Evolutionary conservation across 2,329 filamentous ascomycete species (phyloP), one percentile per base, ranked within the genome.

Genomic region (Fusarium sp.): DNA sequence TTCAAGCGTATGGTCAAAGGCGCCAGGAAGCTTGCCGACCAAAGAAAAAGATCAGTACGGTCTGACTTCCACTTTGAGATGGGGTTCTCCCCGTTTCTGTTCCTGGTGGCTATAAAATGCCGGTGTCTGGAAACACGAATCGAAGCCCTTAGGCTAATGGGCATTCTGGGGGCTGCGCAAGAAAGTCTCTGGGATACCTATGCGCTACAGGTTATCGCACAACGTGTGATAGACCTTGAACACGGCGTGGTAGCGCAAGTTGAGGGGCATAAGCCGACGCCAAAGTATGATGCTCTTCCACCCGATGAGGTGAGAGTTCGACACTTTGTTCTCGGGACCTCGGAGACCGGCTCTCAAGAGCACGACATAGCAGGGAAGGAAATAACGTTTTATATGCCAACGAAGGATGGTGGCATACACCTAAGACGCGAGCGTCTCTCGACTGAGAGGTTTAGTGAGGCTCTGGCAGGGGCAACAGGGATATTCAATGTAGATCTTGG

Each of bases 111-210:
- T 17, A 63, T 64, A 15, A 63, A 63, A 58, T 63, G 61, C 9
- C 58, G 59, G 11, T n/a, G 58, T 28, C 43, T 63, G 3, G 58
- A 64, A 50, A 63, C 44, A 1, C 51, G 61, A 5, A 36, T 63
- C 0, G 59, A 63, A 20, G 59, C 45, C 1, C 31, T 65, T 1
- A 34, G 62, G 4, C 3, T 65, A 6, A 65, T 65, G 52, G 14
- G 53, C 5, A 15, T 65, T 24, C 45, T 65, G 3, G 64, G 62
- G 28, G 62, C 62, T 11, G 45, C 62, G 3, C 60, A 65, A 33
- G 62, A 65, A 31, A 65, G 62, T 39, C 60, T 65, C 14, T 65
- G 62, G 62, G 58, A 65, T 40, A 65, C 44, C 1, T 34, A 52
- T 20, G 42, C 60, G 3, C 53, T 65, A 7, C 62, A 53, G 11